Evolutionary conservation across 192 early-diverging fungal genomes (phyloP).

Genomic region (Podila clonocystis): DNA sequence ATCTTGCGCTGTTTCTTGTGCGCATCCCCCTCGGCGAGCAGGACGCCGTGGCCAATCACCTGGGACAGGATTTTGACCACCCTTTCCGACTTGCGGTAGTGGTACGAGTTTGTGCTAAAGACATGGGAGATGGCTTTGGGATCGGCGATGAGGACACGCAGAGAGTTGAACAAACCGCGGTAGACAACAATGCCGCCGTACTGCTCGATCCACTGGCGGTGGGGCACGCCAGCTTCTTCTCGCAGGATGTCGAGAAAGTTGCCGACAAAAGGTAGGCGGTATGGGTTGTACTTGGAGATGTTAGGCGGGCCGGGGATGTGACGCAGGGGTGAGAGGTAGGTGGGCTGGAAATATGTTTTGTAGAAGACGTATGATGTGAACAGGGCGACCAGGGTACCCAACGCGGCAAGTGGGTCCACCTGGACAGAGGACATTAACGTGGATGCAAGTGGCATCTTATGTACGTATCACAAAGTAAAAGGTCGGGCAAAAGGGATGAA

Average conservation of each 20-base stretch:
- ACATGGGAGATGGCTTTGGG: constrained; percentile 57
- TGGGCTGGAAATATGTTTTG: constrained; percentile 46
- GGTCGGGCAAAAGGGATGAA: not conserved
- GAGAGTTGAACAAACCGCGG: constrained; percentile 52
- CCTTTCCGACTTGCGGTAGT: constrained; percentile 54
- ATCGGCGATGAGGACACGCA: constrained; percentile 57
- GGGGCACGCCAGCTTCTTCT: constrained; percentile 55
- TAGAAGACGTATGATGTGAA: constrained; percentile 49
- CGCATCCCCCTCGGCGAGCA: constrained; percentile 61
- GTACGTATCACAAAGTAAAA: not conserved
- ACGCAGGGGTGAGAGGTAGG: constrained; percentile 53
- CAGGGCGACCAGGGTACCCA: constrained; percentile 15
- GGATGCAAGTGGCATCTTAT: constrained; percentile 21
- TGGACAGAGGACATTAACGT: constrained; percentile 4
- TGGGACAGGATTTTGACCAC: constrained; percentile 29
- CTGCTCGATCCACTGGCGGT: constrained; percentile 56
- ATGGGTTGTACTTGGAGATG: constrained; percentile 38
- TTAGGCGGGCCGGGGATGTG: constrained; percentile 62
- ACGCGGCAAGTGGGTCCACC: constrained; percentile 12
- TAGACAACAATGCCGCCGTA: constrained; percentile 64
- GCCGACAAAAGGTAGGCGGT: constrained; percentile 52
- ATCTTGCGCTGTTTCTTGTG: constrained; percentile 65
- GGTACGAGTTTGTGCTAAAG: constrained; percentile 54
- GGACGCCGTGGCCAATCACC: constrained; percentile 58
- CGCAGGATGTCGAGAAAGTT: constrained; percentile 55